phyloP scores from a whole-genome alignment of 495 filamentous ascomycete species.

The Penicillium canescens region DNA sequence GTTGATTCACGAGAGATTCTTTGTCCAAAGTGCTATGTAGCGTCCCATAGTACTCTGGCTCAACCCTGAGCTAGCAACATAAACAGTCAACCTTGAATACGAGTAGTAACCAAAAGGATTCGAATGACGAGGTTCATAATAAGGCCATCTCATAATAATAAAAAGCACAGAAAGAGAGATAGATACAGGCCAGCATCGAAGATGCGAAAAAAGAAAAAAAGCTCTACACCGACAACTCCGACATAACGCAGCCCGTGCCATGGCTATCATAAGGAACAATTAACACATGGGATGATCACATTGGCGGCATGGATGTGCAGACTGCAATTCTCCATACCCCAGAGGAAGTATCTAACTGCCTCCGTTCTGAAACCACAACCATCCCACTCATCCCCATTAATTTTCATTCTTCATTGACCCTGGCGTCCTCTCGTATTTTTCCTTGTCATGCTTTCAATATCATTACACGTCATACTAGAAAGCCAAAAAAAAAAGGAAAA shows the following conservation, averaged over 20 bases:
- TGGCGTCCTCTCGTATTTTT: not conserved
- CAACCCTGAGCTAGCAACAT: no score
- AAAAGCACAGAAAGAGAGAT: not conserved
- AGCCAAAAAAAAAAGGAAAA: slow-evolving; percentile 8
- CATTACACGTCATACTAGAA: slow-evolving; percentile 19
- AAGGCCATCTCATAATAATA: not conserved
- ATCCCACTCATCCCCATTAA: not conserved
- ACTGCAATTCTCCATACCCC: not conserved
- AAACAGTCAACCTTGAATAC: no score
- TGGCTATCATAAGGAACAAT: not conserved
- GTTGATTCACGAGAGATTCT: no score
- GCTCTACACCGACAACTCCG: not conserved
- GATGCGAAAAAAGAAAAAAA: not conserved
- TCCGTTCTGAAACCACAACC: not conserved
- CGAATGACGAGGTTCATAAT: not conserved
- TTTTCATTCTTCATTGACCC: slow-evolving; percentile 3
- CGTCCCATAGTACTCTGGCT: no score
- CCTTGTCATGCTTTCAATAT: slow-evolving; percentile 12
- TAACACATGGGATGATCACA: not conserved
- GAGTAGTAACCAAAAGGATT: no score
- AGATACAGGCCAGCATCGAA: not conserved
- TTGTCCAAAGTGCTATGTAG: no score
- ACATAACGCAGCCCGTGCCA: not conserved
- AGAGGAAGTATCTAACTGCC: not conserved
- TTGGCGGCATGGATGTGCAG: not conserved